Evolutionary conservation across 2,329 filamentous ascomycete species (phyloP).

Genomic region (Xylaria sp.): DNA sequence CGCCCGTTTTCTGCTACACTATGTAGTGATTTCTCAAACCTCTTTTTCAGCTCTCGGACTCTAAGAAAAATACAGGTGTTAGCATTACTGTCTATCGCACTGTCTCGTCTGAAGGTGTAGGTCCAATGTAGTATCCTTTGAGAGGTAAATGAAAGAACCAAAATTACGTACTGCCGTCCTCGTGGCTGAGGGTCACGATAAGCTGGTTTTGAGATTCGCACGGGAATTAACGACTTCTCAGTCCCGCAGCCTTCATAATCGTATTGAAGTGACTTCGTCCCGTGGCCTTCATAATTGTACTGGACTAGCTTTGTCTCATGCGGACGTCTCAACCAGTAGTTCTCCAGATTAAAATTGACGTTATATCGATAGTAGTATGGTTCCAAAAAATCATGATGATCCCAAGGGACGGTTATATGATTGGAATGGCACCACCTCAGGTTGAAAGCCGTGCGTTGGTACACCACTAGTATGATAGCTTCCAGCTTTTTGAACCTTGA

Average conservation of each 20-base stretch:
- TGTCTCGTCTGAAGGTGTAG: too few relatives aligned
- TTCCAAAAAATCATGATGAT: slow-evolving; percentile 50
- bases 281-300: slow-evolving; percentile 43
- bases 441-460: slow-evolving; percentile 55
- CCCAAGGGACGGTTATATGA: slow-evolving; percentile 32
- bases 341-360: slow-evolving; percentile 53
- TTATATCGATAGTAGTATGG: slow-evolving; percentile 55
- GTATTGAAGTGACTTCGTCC: slow-evolving; percentile 39
- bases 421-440: slow-evolving; percentile 31
- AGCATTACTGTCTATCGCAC: background rate
- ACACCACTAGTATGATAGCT: slow-evolving; percentile 52
- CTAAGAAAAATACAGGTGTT: background rate
- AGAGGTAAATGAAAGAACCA: background rate
- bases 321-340: slow-evolving; percentile 49
- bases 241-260: slow-evolving; percentile 35
- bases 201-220: slow-evolving; percentile 35
- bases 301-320: slow-evolving; percentile 43
- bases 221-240: slow-evolving; percentile 21
- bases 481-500: slow-evolving; percentile 49
- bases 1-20: slow-evolving; percentile 29
- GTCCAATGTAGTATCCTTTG: too few relatives aligned
- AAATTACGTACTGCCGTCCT: slow-evolving; percentile 30
- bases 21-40: slow-evolving; percentile 40
- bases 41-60: slow-evolving; percentile 39
- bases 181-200: slow-evolving; percentile 38